These are phyloP conservation scores for Metschnikowia kofuensis DNA, from an alignment of 805 yeast genomes.

Conservation along the genomic window DNA sequence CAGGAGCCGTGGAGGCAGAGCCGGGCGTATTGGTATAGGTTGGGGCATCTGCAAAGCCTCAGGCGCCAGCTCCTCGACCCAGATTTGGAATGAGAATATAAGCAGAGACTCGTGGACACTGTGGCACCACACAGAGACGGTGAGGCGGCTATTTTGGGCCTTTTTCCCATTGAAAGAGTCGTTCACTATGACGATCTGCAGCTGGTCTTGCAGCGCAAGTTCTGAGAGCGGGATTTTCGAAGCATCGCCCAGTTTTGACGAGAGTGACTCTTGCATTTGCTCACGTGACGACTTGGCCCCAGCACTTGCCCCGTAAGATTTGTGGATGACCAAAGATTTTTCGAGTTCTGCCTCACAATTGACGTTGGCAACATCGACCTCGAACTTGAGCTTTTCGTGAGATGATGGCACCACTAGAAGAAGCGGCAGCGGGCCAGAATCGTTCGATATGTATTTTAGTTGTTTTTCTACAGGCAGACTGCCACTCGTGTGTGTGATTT, in stretches of 20 bases:
- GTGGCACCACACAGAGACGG: conserved; percentile 15
- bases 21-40: background rate
- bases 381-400: conserved; percentile 22
- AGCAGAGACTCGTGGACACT: background rate
- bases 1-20: background rate
- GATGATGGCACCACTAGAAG: conserved; percentile 26
- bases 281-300: conserved; percentile 1
- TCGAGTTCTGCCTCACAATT: conserved; percentile 5
- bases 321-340: conserved; percentile 31
- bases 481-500: conserved; percentile 11
- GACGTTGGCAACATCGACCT: conserved; percentile 28
- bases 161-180: conserved; percentile 9
- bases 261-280: conserved; percentile 7
- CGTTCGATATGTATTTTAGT: conserved; percentile 27
- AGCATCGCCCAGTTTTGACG: conserved; percentile 19
- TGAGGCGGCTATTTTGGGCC: conserved; percentile 1
- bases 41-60: background rate
- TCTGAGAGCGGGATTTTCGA: conserved; percentile 29
- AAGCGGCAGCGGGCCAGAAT: conserved; percentile 24
- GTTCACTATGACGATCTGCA: conserved; percentile 14
- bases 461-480: conserved; percentile 3
- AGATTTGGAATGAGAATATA: conserved; percentile 4
- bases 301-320: conserved; percentile 19
- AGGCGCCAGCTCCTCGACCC: conserved; percentile 3
- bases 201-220: conserved; percentile 25